These are phyloP conservation scores for Mesembryanthemum crystallinum DNA, from an alignment of 148 eudicot genomes.

Conservation along the genomic window DNA sequence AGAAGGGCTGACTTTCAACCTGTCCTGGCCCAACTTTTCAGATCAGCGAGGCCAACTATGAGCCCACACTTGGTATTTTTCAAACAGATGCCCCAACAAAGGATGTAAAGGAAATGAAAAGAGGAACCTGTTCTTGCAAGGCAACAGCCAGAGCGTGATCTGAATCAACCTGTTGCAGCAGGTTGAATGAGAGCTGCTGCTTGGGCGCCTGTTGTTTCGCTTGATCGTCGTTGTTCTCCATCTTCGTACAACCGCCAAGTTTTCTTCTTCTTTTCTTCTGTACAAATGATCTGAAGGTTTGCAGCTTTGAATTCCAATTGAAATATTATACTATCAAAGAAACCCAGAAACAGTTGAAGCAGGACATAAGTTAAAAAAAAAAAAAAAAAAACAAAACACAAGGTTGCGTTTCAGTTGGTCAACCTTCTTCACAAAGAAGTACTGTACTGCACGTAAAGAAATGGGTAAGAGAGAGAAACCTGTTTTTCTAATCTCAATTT, in stretches of 20 bases:
- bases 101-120: not conserved
- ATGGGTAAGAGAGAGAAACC: not conserved
- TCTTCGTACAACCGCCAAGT: not conserved
- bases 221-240: constrained; percentile 25
- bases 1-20: too few relatives aligned
- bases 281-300: not conserved
- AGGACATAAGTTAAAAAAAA: not conserved
- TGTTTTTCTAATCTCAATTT: too few relatives aligned
- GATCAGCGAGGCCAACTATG: too few relatives aligned
- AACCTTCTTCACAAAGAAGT: constrained; percentile 24
- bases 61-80: too few relatives aligned
- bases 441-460: constrained; percentile 31
- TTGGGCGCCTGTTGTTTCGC: constrained; percentile 20
- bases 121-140: constrained; percentile 37
- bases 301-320: constrained; percentile 13
- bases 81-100: too few relatives aligned
- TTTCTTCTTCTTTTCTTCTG: not conserved
- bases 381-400: not conserved
- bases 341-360: not conserved
- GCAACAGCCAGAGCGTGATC: constrained; percentile 42
- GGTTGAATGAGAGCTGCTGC: constrained; percentile 21
- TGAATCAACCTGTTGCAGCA: constrained; percentile 30
- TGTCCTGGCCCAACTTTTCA: too few relatives aligned
- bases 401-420: constrained; percentile 15
- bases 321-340: not conserved